phyloP scores from a whole-genome alignment of 257 asterid species.

The Leonotis leonurus region DNA sequence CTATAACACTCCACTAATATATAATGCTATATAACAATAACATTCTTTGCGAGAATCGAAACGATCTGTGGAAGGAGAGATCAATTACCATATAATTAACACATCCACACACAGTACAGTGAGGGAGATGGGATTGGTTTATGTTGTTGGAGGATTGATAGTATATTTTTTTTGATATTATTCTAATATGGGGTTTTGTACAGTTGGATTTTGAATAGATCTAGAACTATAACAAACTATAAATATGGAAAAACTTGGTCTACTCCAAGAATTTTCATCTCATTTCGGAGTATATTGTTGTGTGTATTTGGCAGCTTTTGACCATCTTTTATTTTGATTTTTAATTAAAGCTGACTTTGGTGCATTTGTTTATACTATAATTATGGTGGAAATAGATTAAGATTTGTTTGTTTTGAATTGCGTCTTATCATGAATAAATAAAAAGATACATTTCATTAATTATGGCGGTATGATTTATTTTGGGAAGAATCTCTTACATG shows the following conservation, averaged over 20 bases:
- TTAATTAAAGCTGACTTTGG: conserved; percentile 27
- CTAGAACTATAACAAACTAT: conserved; percentile 31
- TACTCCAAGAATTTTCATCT: conserved; percentile 24
- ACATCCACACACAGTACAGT: too few relatives aligned
- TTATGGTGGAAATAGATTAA: too few relatives aligned
- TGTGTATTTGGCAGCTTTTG: conserved; percentile 52
- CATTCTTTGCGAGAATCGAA: conserved; percentile 30
- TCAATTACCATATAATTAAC: conserved; percentile 26
- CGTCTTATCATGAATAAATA: too few relatives aligned
- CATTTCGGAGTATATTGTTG: conserved; percentile 42
- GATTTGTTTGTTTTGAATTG: too few relatives aligned
- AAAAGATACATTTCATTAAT: too few relatives aligned
- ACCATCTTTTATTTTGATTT: conserved; percentile 38
- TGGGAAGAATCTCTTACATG: too few relatives aligned
- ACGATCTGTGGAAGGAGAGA: conserved; percentile 40
- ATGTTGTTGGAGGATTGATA: not conserved
- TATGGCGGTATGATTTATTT: too few relatives aligned
- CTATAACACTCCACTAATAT: too few relatives aligned
- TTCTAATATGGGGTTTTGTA: not conserved
- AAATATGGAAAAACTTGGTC: conserved; percentile 40
- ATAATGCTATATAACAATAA: too few relatives aligned
- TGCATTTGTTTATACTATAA: too few relatives aligned
- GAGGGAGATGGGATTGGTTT: too few relatives aligned
- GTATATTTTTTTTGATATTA: too few relatives aligned
- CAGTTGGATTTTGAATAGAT: conserved; percentile 23